A percentile compares a stretch with the other conserved stretches of the same genome.
phyloP scores from a whole-genome alignment of 78 protist genomes.

The Monosiga brevicollis region DNA sequence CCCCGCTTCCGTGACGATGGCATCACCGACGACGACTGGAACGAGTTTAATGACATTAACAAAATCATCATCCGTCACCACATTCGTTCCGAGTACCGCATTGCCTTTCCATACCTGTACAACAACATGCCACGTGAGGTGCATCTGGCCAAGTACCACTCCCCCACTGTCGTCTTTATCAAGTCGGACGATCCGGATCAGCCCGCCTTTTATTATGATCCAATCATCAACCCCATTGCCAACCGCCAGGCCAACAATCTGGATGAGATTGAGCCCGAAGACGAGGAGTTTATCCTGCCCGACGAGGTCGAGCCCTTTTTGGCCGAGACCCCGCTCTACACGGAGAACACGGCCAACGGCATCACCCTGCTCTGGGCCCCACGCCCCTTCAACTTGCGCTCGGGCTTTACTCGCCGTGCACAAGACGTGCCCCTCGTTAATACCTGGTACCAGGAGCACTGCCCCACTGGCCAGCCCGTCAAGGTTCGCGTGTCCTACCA shows the following conservation, averaged over 20 bases:
- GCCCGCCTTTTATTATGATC: conserved; percentile 91
- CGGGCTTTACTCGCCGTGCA: conserved; percentile 85
- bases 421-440: conserved; percentile 95
- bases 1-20: conserved; percentile 91
- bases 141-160: conserved; percentile 69
- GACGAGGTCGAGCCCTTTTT: conserved; percentile 56
- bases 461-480: conserved; percentile 71
- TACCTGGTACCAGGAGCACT: conserved; percentile 91
- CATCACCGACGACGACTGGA: conserved; percentile 92
- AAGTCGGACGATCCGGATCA: conserved; percentile 87
- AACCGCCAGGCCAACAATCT: not conserved
- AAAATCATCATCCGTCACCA: conserved; percentile 93
- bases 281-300: conserved; percentile 44
- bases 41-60: conserved; percentile 98
- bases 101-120: conserved; percentile 98
- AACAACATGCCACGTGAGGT: conserved; percentile 90
- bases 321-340: conserved; percentile 59
- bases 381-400: conserved; percentile 86
- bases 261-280: not conserved
- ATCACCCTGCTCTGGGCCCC: conserved; percentile 94
- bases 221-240: conserved; percentile 87
- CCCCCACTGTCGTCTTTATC: conserved; percentile 69
- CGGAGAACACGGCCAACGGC: conserved; percentile 84
- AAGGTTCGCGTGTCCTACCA: conserved; percentile 89
- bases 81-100: conserved; percentile 93